Evolutionary conservation across 108 stramenopile species (phyloP).

Genomic region (Cyclotella choctawhatcheeana): DNA sequence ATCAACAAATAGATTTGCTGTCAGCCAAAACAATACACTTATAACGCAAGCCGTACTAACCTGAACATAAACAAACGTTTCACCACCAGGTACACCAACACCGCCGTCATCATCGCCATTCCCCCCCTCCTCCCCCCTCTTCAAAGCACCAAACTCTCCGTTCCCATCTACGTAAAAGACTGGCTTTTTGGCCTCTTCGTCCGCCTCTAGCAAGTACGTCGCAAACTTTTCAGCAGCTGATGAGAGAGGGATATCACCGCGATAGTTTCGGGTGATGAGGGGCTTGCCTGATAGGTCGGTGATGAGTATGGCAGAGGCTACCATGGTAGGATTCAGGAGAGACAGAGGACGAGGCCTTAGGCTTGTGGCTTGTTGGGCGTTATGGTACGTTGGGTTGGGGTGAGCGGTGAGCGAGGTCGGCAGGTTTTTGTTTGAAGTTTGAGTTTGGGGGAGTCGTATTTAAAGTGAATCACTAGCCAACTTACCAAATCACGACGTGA

Average conservation of each 20-base stretch:
- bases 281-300: slow-evolving; percentile 94
- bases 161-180: slow-evolving; percentile 79
- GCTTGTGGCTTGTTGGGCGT: too few species aligned
- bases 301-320: slow-evolving; percentile 89
- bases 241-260: slow-evolving; percentile 95
- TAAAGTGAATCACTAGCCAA: too few species aligned
- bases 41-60: too few species aligned
- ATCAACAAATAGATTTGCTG: too few species aligned
- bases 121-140: slow-evolving; percentile 54
- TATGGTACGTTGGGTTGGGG: too few species aligned
- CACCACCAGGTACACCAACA: slow-evolving; percentile 66
- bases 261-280: slow-evolving; percentile 97
- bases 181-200: slow-evolving; percentile 85
- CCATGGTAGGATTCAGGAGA: too few species aligned
- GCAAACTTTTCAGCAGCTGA: slow-evolving; percentile 82
- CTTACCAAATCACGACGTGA: too few species aligned
- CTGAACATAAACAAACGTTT: slow-evolving; percentile 85
- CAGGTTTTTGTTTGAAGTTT: too few species aligned
- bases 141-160: slow-evolving; percentile 68
- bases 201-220: slow-evolving; percentile 76
- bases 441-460: too few species aligned
- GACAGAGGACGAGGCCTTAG: too few species aligned
- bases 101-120: slow-evolving; percentile 62
- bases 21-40: background rate
- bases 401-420: background rate